Conservation (phyloP, 805 yeast species). For the Lipomyces orientalis region DNA sequence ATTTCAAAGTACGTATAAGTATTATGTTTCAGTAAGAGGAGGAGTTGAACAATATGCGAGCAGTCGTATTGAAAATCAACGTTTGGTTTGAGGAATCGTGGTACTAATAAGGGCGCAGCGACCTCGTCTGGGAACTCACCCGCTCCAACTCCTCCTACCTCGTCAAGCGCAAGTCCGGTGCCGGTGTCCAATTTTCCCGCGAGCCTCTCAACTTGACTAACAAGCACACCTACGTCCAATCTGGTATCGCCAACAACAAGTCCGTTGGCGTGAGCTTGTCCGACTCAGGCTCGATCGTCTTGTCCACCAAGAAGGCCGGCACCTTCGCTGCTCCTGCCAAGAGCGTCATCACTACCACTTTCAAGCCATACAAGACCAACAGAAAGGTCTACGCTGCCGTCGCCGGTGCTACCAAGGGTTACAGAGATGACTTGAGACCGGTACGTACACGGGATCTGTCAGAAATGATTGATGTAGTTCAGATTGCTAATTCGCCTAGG, state of each 20-base stretch:
- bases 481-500: constrained; percentile 43
- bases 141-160: constrained; percentile 55
- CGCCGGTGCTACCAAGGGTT: constrained; percentile 53
- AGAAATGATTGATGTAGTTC: not conserved
- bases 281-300: constrained; percentile 49
- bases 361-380: constrained; percentile 52
- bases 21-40: not conserved
- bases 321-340: constrained; percentile 56
- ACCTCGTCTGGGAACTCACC: constrained; percentile 59
- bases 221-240: constrained; percentile 53
- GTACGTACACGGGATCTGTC: constrained; percentile 6
- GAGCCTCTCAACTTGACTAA: constrained; percentile 59
- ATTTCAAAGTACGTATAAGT: constrained; percentile 27
- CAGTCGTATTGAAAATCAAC: not conserved
- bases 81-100: not conserved
- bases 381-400: constrained; percentile 55
- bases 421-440: constrained; percentile 54
- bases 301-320: constrained; percentile 51
- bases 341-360: constrained; percentile 47
- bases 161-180: constrained; percentile 53
- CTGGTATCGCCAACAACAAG: constrained; percentile 58
- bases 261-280: constrained; percentile 53
- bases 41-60: not conserved
- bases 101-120: constrained; percentile 41
- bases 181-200: constrained; percentile 52